phyloP scores from a whole-genome alignment of 129 eudicot genomes.

The Tanacetum coccineum region DNA sequence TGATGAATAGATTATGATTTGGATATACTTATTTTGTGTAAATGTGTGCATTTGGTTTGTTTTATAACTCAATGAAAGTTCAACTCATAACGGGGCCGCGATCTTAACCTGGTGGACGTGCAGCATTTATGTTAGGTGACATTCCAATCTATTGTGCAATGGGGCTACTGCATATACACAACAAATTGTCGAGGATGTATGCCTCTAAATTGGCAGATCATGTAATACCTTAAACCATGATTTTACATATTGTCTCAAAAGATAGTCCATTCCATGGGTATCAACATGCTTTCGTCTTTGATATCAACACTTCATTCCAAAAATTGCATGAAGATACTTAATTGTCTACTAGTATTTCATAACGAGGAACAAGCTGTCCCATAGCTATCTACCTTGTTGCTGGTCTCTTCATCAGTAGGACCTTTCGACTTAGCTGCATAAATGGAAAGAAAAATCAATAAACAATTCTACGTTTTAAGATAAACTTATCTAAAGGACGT shows the following conservation, averaged over 20 bases:
- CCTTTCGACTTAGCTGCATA: constrained; percentile 14
- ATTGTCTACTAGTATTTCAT: constrained; percentile 21
- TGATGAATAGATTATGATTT: too few relatives aligned
- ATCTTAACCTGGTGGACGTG: too few relatives aligned
- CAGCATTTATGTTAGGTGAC: too few relatives aligned
- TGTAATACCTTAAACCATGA: constrained; percentile 2
- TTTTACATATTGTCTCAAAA: constrained; percentile 10
- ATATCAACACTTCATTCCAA: constrained; percentile 10
- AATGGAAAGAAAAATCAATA: constrained; percentile 8
- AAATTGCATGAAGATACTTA: constrained; percentile 21
- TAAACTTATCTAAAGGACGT: background rate
- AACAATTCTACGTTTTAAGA: background rate
- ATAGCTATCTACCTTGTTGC: constrained; percentile 15
- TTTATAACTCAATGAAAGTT: too few relatives aligned
- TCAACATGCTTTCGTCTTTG: background rate
- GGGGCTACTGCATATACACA: background rate
- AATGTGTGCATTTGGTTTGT: too few relatives aligned
- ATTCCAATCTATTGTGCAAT: background rate
- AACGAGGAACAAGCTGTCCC: constrained; percentile 13
- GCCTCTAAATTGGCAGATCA: constrained; percentile 1
- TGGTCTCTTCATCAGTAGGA: constrained; percentile 11
- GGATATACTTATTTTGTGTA: too few relatives aligned
- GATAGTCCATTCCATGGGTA: constrained; percentile 11
- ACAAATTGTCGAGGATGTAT: background rate
- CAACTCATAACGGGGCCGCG: too few relatives aligned